Evolutionary conservation across 768 basidiomycete genomes (phyloP), one percentile per base, ranked within the genome.

Genomic region (Boletus coccyginus): DNA sequence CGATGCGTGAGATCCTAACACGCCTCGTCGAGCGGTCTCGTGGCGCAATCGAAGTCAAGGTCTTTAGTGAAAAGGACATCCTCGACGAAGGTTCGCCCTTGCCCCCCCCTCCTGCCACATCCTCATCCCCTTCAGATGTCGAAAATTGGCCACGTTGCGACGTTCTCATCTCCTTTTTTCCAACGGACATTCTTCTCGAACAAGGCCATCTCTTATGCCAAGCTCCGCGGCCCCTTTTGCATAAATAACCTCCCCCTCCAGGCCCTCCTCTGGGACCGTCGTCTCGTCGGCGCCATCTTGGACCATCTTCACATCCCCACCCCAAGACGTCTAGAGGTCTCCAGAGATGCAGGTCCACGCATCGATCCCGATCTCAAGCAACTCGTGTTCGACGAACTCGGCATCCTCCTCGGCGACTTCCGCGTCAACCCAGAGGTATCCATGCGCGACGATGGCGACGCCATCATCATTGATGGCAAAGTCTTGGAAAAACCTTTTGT

Each of bases 21-120:
- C 81, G 93, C 24, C 74, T 97, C 44, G 90, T 93, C 11, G 88
- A 93, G 66, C 81, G 92, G 58, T 84, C 92, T 41, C 79, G 86
- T 42, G 92, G 90, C 8, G 80, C 84, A 10, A 92, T 98, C 46
- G 90, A 96, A 68, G 92, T 96, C 59, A 96, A 94, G 70, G 87
- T 99, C n/a, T 99, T 99, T 67, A 96, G 97, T 17, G 97, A 99
- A 77, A 97, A 98, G 72, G 95, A 96, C 63, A 98, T 99, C 60
- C 77, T 98, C 10, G 97, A 99, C 65, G 97, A 99, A 82, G 95
- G 96, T 88, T 64, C 33, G 59, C 43, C 40, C 3, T 14, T 35
- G n/a, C 19, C n/a, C 21, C n/a, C 45, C 17, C 6, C 13, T 41
- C 45, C 49, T 7, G 8, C 21, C 13, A 36, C 45, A n/a, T 24